phyloP scores from a whole-genome alignment of 2,329 filamentous ascomycete species.

The Salinomyces thailandicus region DNA sequence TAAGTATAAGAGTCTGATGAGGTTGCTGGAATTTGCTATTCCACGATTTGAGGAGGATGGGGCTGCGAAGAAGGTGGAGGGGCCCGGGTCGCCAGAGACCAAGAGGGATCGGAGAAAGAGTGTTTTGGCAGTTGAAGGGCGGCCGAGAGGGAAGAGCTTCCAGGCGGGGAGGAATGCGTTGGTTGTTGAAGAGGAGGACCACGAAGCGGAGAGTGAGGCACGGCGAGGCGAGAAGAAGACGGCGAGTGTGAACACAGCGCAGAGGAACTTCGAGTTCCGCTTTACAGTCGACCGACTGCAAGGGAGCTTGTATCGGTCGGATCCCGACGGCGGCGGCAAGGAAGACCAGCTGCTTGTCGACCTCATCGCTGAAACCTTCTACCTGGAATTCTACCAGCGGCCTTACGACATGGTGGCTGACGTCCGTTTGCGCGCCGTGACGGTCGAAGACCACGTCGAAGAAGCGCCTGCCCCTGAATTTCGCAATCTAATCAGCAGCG shows the following conservation, averaged over 20 bases:
- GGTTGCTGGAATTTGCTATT: slow-evolving; percentile 85
- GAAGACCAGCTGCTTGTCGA: slow-evolving; percentile 80
- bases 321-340: slow-evolving; percentile 58
- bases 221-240: slow-evolving; percentile 35
- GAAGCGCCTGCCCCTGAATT: slow-evolving; percentile 79
- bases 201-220: slow-evolving; percentile 43
- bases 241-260: slow-evolving; percentile 54
- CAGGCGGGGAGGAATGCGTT: slow-evolving; percentile 63
- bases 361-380: slow-evolving; percentile 79
- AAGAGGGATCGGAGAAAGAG: slow-evolving; percentile 29
- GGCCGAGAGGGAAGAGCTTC: slow-evolving; percentile 60
- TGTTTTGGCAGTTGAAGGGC: slow-evolving; percentile 29
- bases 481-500: slow-evolving; percentile 94
- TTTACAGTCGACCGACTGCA: slow-evolving; percentile 92
- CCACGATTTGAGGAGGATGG: slow-evolving; percentile 58
- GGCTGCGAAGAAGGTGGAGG: slow-evolving; percentile 3
- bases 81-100: slow-evolving; percentile 12
- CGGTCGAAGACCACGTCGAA: slow-evolving; percentile 89
- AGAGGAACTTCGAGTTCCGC: slow-evolving; percentile 89
- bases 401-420: slow-evolving; percentile 90
- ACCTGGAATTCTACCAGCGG: slow-evolving; percentile 75
- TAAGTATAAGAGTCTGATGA: slow-evolving; percentile 97
- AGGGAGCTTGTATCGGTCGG: slow-evolving; percentile 81
- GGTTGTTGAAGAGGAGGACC: slow-evolving; percentile 55
- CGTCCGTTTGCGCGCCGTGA: slow-evolving; percentile 74